Conservation (phyloP, 2,329 filamentous ascomycete genomes). For the Clarireedia hainanense region DNA sequence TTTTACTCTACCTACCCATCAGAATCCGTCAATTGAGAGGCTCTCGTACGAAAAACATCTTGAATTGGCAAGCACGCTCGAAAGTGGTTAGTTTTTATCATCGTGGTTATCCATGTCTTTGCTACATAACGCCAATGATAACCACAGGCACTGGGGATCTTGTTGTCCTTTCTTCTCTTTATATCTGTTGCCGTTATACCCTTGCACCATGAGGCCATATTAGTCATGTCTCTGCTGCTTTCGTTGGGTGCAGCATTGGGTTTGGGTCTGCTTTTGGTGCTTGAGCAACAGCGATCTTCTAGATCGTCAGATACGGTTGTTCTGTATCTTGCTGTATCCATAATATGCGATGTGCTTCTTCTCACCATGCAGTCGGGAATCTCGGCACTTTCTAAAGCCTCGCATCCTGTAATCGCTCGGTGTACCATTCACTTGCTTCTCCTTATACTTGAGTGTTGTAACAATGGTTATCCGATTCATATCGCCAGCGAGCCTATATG, state of each 20-base stretch:
- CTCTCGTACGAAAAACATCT: neutral
- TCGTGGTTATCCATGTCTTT: neutral
- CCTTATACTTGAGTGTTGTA: slow-evolving; percentile 11
- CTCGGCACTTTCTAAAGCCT: neutral
- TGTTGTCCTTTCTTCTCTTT: neutral
- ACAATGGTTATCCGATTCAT: slow-evolving; percentile 6
- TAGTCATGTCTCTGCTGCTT: neutral
- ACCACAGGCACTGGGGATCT: neutral
- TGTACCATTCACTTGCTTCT: neutral
- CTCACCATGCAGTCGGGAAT: neutral
- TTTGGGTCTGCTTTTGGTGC: neutral
- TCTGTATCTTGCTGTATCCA: neutral
- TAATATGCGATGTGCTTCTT: neutral
- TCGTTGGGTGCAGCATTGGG: neutral
- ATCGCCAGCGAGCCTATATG: neutral
- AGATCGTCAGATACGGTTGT: neutral
- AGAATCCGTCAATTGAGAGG: neutral
- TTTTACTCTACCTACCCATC: neutral
- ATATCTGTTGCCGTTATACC: neutral
- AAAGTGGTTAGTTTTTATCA: neutral
- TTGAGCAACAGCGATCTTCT: neutral
- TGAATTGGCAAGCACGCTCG: neutral
- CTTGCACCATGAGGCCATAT: neutral
- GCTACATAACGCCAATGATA: neutral
- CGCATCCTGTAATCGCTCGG: neutral